Evolutionary conservation across 2,329 filamentous ascomycete genomes (phyloP), one percentile per base, ranked within the genome.

Genomic region (Cladobotryum protrusum): DNA sequence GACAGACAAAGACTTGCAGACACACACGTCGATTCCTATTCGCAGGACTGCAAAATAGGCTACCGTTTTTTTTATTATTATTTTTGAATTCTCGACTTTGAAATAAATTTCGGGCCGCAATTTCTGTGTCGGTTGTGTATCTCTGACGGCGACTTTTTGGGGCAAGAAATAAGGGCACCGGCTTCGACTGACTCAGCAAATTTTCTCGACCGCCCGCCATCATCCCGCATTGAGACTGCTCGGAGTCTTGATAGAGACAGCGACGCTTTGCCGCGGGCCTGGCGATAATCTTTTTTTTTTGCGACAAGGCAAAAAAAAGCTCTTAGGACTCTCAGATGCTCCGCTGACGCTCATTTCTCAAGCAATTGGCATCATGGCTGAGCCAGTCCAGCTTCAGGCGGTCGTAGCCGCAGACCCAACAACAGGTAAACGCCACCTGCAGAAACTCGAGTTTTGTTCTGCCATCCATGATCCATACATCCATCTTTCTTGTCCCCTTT

Each of bases 81-180:
- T 48, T 53, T 50, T 53, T 34, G 40, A 56, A 43, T 49, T 52
- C 44, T 39, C 42, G 34, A 34, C 48, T 20, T 17, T 14, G 45
- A 49, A 45, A 54, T 56, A 47, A 45, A 48, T 54, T 58, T 54
- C 37, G 19, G 18, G 35, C 17, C 37, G n/a, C 48, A 8, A 39
- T 46, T 19, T 39, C 54, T 59, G 60, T 67, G 63, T 56, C 54
- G 51, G 45, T 69, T 71, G 68, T 71, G 68, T 70, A 71, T 71
- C 68, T 59, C 56, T 33, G 50, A 55, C 58, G 59, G 57, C 62
- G 60, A 59, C 63, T 58, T 61, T 63, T 61, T 62, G 67, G 67
- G 67, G 66, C 67, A 67, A 59, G 63, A 65, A 66, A 66, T 67
- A 67, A 70, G 65, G 67, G 67, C 67, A 69, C 55, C 57, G 54